Base-by-base conservation (phyloP, 495 filamentous ascomycete species). In the Aspergillus taichungensis region DNA sequence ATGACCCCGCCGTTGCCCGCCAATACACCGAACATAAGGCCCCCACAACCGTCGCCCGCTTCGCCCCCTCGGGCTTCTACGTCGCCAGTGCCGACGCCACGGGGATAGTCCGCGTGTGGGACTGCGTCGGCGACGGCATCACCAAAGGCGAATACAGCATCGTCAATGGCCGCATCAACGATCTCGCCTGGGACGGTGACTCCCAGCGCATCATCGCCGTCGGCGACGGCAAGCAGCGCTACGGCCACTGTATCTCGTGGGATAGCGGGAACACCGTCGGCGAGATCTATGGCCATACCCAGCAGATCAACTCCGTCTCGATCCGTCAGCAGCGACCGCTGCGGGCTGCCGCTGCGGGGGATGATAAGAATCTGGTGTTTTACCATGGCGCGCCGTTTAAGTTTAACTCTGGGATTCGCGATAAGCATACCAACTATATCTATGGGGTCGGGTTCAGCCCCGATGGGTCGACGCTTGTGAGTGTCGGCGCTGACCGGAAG, bases 181-280 rank as follows among this genome's bases (percentile, higher is more conserved):
- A 97, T 59, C 72, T 98, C 39, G 88, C 91, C 8, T 98, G 92
- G 90, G 92, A 97, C 61, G 94, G 91, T 37, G 92, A 98, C 63
- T 90, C 85, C 40, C 89, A 95, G 68, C 84, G 92, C 18, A 85
- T 98, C 41, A 94, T 96, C 50, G 94, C 91, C 8, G 94, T 97
- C 13, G 92, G 92, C 14, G 83, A 96, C 46, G 92, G 92, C 11
- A 90, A 91, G 60, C 88, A 97, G 64, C 78, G 87, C 42, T 95
- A 84, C 63, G 94, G 92, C 11, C 89, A 91, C 59, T 94, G 86
- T 68, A 88, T 97, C 56, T 95, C 88, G 6, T 91, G 87, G 56
- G 94, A 97, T 57, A 90, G 84, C 57, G 92, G 94, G 50, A 97
- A 96, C 68, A 87, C 81, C 29, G 92, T 98, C 8, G 92, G 92